Evolutionary conservation across 148 eudicot genomes (phyloP).

Genomic region (Vaccinium myrtillus): DNA sequence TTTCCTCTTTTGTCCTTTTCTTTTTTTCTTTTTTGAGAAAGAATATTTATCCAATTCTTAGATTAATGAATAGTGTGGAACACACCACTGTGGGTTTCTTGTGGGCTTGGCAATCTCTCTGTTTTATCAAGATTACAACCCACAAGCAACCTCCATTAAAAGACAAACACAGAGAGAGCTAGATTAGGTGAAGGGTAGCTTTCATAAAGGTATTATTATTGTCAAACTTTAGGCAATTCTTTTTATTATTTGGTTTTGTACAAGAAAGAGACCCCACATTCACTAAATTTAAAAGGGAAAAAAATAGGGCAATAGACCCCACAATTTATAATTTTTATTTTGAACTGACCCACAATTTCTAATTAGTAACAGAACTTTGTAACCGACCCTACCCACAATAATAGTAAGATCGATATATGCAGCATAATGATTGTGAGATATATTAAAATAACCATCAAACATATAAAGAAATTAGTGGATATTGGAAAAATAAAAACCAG

Average conservation of each 20-base stretch:
- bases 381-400: not conserved
- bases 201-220: constrained; percentile 33
- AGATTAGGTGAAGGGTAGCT: constrained; percentile 35
- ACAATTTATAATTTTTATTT: constrained; percentile 16
- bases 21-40: too few species aligned
- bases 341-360: constrained; percentile 28
- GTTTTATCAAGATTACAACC: constrained; percentile 22
- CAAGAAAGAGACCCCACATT: constrained; percentile 20
- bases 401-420: not conserved
- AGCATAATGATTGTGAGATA: not conserved
- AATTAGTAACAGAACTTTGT: not conserved
- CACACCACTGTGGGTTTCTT: constrained; percentile 18
- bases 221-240: constrained; percentile 37
- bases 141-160: constrained; percentile 25
- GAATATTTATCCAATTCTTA: not conserved
- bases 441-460: not conserved
- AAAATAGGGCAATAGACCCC: constrained; percentile 29
- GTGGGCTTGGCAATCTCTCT: constrained; percentile 29
- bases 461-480: not conserved
- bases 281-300: constrained; percentile 9
- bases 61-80: not conserved
- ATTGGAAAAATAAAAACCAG: not conserved
- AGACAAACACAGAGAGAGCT: constrained; percentile 11
- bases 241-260: constrained; percentile 33
- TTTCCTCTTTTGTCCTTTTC: too few species aligned